Conservation (phyloP, 2,329 filamentous ascomycete species). For the Pestalotiopsis sp. region DNA sequence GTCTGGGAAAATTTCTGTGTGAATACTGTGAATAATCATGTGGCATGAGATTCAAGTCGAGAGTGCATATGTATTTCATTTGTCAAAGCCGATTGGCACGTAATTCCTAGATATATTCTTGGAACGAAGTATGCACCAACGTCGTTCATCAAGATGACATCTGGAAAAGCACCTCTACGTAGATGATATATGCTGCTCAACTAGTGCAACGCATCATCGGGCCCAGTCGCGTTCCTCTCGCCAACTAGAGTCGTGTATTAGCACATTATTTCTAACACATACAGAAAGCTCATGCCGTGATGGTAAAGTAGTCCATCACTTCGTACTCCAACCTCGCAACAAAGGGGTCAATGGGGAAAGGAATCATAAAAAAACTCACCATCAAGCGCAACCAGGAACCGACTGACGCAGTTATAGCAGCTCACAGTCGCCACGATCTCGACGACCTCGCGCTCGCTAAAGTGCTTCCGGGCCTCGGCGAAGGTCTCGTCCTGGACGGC, state of each 20-base stretch:
- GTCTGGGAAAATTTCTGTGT: too few species aligned
- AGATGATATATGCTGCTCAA: not conserved
- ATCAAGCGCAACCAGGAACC: constrained; percentile 81
- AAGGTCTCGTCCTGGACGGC: constrained; percentile 72
- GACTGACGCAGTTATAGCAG: constrained; percentile 83
- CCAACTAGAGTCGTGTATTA: constrained; percentile 44
- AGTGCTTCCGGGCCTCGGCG: constrained; percentile 59
- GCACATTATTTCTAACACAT: constrained; percentile 23
- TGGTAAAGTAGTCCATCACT: not conserved
- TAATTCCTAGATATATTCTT: not conserved
- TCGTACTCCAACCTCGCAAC: not conserved
- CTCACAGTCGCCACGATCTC: constrained; percentile 77
- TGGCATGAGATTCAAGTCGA: not conserved
- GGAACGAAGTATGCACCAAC: not conserved
- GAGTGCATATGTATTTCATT: not conserved
- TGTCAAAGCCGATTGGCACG: not conserved
- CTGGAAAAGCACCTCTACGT: too few species aligned
- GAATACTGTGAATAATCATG: not conserved
- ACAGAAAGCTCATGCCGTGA: not conserved
- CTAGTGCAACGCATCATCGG: constrained; percentile 41
- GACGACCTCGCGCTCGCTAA: constrained; percentile 73
- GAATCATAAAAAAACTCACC: constrained; percentile 47
- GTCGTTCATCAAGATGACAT: not conserved
- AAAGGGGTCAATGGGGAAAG: not conserved
- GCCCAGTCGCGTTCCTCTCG: constrained; percentile 57